Conservation (phyloP, 2,329 filamentous ascomycete species). For the Epichloe sibirici region DNA sequence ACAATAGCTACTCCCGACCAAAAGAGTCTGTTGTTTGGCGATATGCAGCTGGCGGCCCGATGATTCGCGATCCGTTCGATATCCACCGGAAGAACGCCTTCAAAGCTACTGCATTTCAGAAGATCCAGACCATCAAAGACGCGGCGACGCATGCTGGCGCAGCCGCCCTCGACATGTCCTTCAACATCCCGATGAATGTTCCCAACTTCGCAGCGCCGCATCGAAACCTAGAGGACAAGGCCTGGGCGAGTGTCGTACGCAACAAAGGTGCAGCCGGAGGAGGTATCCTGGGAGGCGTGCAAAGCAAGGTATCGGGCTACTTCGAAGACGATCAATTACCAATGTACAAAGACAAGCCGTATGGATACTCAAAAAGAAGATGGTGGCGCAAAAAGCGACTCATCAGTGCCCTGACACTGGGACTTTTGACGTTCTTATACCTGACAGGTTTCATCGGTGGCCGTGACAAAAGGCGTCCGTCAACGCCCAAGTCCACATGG, state of each 20-base stretch:
- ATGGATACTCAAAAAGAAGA: constrained; percentile 49
- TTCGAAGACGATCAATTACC: constrained; percentile 54
- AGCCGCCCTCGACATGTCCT: constrained; percentile 47
- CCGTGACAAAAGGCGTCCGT: constrained; percentile 20
- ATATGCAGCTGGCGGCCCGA: constrained; percentile 19
- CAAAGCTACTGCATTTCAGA: constrained; percentile 33
- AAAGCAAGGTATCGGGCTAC: constrained; percentile 51
- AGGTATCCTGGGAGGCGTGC: constrained; percentile 38
- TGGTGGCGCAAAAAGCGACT: constrained; percentile 53
- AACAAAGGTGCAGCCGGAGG: constrained; percentile 20
- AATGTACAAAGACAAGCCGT: constrained; percentile 99
- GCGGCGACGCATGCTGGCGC: constrained; percentile 37
- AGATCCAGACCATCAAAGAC: constrained; percentile 31
- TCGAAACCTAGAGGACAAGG: constrained; percentile 51
- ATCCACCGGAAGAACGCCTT: constrained; percentile 33
- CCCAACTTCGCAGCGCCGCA: constrained; percentile 55
- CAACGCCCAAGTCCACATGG: constrained; percentile 30
- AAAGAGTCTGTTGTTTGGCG: constrained; percentile 3
- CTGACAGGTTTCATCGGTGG: constrained; percentile 50
- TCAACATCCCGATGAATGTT: constrained; percentile 56
- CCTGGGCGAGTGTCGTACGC: constrained; percentile 43
- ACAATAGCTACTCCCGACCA: too few relatives aligned
- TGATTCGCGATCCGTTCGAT: constrained; percentile 34
- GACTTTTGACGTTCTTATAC: constrained; percentile 52
- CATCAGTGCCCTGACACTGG: constrained; percentile 36